These are phyloP conservation scores for Monosporascus sp. DNA, from an alignment of 2,329 filamentous ascomycete species.

Conservation along the genomic window DNA sequence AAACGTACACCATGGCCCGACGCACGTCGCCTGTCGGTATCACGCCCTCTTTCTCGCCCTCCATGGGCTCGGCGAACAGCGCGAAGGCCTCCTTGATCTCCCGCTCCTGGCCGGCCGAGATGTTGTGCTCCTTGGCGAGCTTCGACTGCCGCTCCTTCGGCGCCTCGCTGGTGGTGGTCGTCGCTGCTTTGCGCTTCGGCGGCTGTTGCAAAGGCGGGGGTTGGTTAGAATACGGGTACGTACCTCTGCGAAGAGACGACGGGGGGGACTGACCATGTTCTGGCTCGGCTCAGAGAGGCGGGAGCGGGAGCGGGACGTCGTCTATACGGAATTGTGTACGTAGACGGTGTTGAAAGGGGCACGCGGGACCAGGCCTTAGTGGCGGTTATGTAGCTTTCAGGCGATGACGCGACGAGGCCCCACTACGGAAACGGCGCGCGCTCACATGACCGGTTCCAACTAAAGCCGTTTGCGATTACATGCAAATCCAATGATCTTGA, in stretches of 20 bases:
- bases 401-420: not conserved
- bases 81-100: constrained; percentile 89
- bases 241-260: not conserved
- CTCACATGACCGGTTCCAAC: not conserved
- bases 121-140: constrained; percentile 86
- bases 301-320: too few species aligned
- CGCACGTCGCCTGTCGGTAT: constrained; percentile 64
- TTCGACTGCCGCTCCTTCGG: constrained; percentile 64
- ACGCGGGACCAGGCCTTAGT: not conserved
- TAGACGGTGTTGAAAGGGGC: not conserved
- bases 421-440: not conserved
- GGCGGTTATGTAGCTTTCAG: not conserved
- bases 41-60: constrained; percentile 68
- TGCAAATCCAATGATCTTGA: too few species aligned
- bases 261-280: not conserved
- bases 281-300: not conserved
- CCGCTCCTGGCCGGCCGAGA: constrained; percentile 75
- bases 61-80: constrained; percentile 69
- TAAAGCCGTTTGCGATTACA: too few species aligned
- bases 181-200: constrained; percentile 44
- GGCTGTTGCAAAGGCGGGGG: constrained; percentile 32
- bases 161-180: constrained; percentile 15
- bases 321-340: not conserved
- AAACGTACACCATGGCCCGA: constrained; percentile 64
- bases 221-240: not conserved